phyloP scores from a whole-genome alignment of 768 basidiomycete species.

The Xerocomus brunneocitrinus region DNA sequence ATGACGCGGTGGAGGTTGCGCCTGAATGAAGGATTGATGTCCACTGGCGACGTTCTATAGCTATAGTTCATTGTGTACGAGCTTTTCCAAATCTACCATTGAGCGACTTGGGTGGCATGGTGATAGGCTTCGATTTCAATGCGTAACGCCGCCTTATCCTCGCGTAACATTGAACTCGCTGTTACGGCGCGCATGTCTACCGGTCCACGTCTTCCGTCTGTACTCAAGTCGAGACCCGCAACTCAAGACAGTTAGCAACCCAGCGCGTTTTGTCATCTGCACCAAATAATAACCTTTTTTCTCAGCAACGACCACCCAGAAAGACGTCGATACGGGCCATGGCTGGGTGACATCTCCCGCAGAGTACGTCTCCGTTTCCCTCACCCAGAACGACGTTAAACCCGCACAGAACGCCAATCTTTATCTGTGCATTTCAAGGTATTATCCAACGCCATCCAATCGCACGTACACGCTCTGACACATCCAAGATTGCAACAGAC shows the following conservation, averaged over 20 bases:
- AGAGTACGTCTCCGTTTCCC: constrained; percentile 44
- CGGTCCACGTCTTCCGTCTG: constrained; percentile 30
- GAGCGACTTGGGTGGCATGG: too few species aligned
- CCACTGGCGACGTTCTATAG: too few species aligned
- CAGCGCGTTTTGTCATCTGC: not conserved
- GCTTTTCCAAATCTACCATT: too few species aligned
- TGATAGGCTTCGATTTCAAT: too few species aligned
- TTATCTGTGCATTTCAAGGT: constrained; percentile 68
- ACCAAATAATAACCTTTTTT: not conserved
- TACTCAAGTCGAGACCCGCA: constrained; percentile 31
- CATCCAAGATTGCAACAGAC: constrained; percentile 55
- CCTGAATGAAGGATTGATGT: too few species aligned
- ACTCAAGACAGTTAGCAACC: constrained; percentile 29
- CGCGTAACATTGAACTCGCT: too few species aligned
- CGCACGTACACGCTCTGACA: not conserved
- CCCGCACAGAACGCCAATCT: constrained; percentile 64
- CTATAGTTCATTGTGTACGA: too few species aligned
- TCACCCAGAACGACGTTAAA: constrained; percentile 3
- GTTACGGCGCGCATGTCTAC: constrained; percentile 8
- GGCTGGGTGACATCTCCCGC: constrained; percentile 61
- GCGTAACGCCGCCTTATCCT: too few species aligned
- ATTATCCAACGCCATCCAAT: constrained; percentile 1
- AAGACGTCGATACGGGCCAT: constrained; percentile 48
- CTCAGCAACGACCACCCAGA: constrained; percentile 48
- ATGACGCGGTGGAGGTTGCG: too few species aligned